A percentile compares a stretch with the other conserved stretches of the same genome.
Conservation (phyloP, 208 protist species). For the Leishmania braziliensis region DNA sequence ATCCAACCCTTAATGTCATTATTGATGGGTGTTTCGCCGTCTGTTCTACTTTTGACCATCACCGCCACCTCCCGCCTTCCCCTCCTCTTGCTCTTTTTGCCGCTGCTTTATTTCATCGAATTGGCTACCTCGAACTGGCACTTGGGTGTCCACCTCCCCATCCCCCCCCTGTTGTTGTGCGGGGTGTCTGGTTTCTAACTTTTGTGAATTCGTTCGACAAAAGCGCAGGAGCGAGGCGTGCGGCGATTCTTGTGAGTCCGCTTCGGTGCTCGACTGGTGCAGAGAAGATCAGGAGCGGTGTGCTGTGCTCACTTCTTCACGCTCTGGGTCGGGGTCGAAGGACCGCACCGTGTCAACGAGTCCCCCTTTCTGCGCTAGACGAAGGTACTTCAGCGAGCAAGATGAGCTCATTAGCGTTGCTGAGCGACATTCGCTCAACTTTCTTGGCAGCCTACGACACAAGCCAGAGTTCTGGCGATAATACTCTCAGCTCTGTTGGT, state of each 20-base stretch:
- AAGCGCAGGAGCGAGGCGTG: neutral
- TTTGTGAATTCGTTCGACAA: neutral
- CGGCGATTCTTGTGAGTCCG: neutral
- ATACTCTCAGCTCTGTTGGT: neutral
- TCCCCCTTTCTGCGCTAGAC: neutral
- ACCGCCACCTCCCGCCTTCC: neutral
- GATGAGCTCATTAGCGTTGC: constrained; percentile 1
- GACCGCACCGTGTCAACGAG: neutral
- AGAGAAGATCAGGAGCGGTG: neutral
- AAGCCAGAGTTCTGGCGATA: neutral
- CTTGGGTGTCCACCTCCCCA: neutral
- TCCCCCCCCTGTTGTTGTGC: neutral
- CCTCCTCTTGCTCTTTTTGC: neutral
- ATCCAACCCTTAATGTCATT: neutral
- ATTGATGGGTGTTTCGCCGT: neutral
- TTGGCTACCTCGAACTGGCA: neutral
- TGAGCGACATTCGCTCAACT: constrained; percentile 9
- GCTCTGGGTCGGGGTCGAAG: neutral
- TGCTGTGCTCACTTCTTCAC: neutral
- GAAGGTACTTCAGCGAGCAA: neutral
- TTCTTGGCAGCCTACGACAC: constrained; percentile 3
- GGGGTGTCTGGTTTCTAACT: neutral
- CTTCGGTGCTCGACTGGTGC: neutral
- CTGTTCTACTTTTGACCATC: neutral
- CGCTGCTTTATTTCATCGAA: neutral